A percentile compares a stretch with the other conserved stretches of the same genome.
Conservation (phyloP, 2,329 filamentous ascomycete species). For the Verticillium albo-atrum region DNA sequence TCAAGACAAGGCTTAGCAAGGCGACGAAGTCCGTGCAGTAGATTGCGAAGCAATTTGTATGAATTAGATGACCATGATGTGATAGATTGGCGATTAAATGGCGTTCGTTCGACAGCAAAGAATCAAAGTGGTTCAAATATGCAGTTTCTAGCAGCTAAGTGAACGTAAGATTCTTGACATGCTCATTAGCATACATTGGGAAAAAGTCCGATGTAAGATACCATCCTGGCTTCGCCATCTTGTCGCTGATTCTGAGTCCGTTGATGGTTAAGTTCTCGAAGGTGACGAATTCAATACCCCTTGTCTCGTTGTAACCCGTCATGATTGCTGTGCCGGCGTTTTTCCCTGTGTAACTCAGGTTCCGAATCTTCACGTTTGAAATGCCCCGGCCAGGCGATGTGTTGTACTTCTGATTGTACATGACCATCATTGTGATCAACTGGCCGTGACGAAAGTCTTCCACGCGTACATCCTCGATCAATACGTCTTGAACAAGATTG, state of each 20-base stretch:
- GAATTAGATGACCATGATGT: not conserved
- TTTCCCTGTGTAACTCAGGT: constrained; percentile 16
- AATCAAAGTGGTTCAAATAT: too few species aligned
- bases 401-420: constrained; percentile 27
- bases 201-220: constrained; percentile 7
- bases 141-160: too few species aligned
- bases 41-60: not conserved
- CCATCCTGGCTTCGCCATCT: constrained; percentile 10
- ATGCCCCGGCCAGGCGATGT: constrained; percentile 26
- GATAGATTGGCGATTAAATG: not conserved
- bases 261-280: constrained; percentile 19
- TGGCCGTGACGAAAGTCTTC: constrained; percentile 25
- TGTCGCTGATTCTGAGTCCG: constrained; percentile 14
- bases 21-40: not conserved
- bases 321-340: constrained; percentile 13
- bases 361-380: constrained; percentile 15
- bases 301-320: not conserved
- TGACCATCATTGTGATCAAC: constrained; percentile 27
- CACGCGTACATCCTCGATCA: constrained; percentile 23
- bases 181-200: constrained; percentile 14
- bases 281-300: constrained; percentile 9
- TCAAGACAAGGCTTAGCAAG: constrained; percentile 5
- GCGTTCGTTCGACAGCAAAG: not conserved
- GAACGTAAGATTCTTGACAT: constrained; percentile 12
- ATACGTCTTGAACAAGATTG: constrained; percentile 23